Evolutionary conservation across 441 rosid species (phyloP).

Genomic region (Caryocar brasiliense): DNA sequence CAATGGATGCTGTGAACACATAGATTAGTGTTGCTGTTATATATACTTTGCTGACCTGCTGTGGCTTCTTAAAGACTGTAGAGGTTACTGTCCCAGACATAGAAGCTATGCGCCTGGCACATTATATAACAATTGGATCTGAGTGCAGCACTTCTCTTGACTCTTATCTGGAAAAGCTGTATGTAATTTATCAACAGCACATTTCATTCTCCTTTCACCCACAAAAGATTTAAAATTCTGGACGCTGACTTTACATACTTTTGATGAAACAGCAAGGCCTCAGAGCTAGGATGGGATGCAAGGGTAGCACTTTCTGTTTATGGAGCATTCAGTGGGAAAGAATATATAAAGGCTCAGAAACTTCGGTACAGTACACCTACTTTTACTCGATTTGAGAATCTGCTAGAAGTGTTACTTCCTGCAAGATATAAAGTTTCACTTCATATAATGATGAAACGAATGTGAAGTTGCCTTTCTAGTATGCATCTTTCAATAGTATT

Average conservation of each 20-base stretch:
- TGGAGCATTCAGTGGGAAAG: slow-evolving; percentile 46
- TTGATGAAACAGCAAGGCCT: slow-evolving; percentile 28
- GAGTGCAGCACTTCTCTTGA: slow-evolving; percentile 46
- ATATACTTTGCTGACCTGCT: slow-evolving; percentile 8
- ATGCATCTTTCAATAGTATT: background rate
- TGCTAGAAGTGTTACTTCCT: background rate
- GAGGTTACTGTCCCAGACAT: slow-evolving; percentile 68
- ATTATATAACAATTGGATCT: slow-evolving; percentile 54
- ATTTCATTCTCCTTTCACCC: background rate
- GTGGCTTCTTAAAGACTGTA: slow-evolving; percentile 22
- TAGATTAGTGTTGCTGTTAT: background rate
- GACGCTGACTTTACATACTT: slow-evolving; percentile 3
- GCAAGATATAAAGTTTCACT: background rate
- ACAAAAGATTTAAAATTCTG: background rate
- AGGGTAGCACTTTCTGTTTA: slow-evolving; percentile 55
- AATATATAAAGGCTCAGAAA: slow-evolving; percentile 55
- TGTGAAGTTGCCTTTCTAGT: background rate
- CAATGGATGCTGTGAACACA: too few relatives aligned
- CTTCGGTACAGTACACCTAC: slow-evolving; percentile 28
- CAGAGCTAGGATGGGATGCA: slow-evolving; percentile 56
- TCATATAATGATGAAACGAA: too few relatives aligned
- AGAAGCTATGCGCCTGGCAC: slow-evolving; percentile 65
- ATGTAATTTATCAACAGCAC: slow-evolving; percentile 8
- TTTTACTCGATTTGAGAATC: background rate
- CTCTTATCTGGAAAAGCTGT: slow-evolving; percentile 41